phyloP scores from a whole-genome alignment of 306 rosid species.

The Lathyrus oleraceus region DNA sequence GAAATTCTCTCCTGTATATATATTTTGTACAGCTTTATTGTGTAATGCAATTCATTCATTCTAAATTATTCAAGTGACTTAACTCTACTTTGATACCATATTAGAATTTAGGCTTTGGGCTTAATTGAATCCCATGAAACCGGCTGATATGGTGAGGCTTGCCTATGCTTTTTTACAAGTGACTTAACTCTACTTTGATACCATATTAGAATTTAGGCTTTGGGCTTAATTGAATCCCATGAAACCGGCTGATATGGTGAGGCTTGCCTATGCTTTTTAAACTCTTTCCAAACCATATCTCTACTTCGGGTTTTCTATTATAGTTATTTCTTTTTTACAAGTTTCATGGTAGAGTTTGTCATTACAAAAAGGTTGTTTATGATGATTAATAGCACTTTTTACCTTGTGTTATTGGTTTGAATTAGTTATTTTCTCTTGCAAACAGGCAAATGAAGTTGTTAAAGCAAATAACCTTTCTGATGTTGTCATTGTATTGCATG shows the following conservation, averaged over 20 bases:
- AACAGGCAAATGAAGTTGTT: slow-evolving; percentile 95
- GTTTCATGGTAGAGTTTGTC: slow-evolving; percentile 28
- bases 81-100: background rate
- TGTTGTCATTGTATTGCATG: slow-evolving; percentile 75
- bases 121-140: background rate
- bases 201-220: background rate
- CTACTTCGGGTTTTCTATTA: background rate
- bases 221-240: background rate
- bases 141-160: background rate
- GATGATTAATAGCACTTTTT: slow-evolving; percentile 15
- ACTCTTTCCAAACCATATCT: background rate
- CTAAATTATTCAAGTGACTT: background rate
- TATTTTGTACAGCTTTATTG: background rate
- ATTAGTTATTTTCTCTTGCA: slow-evolving; percentile 38
- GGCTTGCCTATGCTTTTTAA: background rate
- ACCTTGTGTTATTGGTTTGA: slow-evolving; percentile 23
- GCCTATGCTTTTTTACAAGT: background rate
- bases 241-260: background rate
- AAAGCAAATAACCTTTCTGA: slow-evolving; percentile 89
- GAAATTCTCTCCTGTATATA: background rate
- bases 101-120: background rate
- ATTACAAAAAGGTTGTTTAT: slow-evolving; percentile 8
- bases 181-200: background rate
- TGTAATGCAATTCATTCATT: background rate
- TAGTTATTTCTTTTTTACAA: slow-evolving; percentile 7